Percentiles rank a stretch among this genome's conserved stretches.
phyloP scores from a whole-genome alignment of 2,329 filamentous ascomycete species.

The Trichoderma semiorbis region DNA sequence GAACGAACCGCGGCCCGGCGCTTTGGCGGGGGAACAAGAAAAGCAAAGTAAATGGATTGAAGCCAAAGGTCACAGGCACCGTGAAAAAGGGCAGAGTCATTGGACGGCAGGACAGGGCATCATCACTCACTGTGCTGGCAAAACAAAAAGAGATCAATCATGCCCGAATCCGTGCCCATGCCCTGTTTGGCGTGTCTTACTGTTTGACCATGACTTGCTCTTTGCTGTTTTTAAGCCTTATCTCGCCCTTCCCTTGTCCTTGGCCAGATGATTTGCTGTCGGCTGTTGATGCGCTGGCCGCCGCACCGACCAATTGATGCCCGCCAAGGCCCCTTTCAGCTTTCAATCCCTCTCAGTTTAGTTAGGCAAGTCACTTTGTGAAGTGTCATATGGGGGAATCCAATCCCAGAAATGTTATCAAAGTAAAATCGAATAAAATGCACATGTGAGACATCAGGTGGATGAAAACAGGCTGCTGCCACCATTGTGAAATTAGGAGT shows the following conservation, averaged over 20 bases:
- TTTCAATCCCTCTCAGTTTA: not conserved
- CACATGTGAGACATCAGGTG: not conserved
- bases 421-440: not conserved
- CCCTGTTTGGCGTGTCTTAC: not conserved
- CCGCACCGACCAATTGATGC: constrained; percentile 8
- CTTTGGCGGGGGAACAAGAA: not conserved
- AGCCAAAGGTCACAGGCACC: not conserved
- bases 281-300: not conserved
- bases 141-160: not conserved
- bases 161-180: not conserved
- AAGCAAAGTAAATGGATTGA: not conserved
- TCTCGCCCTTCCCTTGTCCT: not conserved
- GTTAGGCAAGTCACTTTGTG: not conserved
- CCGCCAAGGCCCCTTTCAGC: not conserved
- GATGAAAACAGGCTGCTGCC: not conserved
- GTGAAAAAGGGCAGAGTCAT: not conserved
- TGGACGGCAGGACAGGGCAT: not conserved
- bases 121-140: not conserved
- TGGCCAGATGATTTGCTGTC: constrained; percentile 6
- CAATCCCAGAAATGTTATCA: not conserved
- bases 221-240: not conserved
- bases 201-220: not conserved
- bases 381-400: not conserved
- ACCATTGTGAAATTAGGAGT: not conserved
- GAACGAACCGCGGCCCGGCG: not conserved